Conservation (phyloP, 768 basidiomycete species). For the Suillus occidentalis region DNA sequence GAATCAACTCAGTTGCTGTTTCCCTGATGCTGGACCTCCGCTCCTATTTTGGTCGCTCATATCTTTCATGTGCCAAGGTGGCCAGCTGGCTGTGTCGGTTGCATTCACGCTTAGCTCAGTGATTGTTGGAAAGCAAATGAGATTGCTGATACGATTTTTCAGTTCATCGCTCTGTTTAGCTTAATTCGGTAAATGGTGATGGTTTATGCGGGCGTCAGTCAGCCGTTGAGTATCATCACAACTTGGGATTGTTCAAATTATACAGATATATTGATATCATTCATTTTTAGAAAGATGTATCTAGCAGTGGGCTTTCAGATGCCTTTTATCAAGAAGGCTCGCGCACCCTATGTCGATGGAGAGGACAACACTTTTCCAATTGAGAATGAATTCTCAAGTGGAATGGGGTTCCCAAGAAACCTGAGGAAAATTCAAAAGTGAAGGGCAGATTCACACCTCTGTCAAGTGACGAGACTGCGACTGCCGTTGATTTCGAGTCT, state of each 20-base stretch:
- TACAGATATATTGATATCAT: conserved; percentile 43
- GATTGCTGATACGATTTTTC: background rate
- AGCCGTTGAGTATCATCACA: conserved; percentile 79
- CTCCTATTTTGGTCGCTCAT: conserved; percentile 80
- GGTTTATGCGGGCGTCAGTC: conserved; percentile 31
- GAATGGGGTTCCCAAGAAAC: conserved; percentile 45
- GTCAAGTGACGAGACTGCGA: conserved; percentile 12
- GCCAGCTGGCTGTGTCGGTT: conserved; percentile 71
- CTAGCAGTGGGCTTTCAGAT: conserved; percentile 36
- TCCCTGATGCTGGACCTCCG: conserved; percentile 71
- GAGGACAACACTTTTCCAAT: conserved; percentile 44
- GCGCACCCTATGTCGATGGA: conserved; percentile 19
- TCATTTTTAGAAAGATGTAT: background rate
- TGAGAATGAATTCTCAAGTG: conserved; percentile 51
- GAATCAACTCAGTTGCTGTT: conserved; percentile 70
- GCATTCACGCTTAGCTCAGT: conserved; percentile 73
- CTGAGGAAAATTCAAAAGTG: conserved; percentile 25
- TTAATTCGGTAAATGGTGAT: conserved; percentile 66
- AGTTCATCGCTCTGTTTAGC: conserved; percentile 79
- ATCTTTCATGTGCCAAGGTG: conserved; percentile 78
- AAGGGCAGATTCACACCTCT: conserved; percentile 15
- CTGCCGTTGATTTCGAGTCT: conserved; percentile 14
- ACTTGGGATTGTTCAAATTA: conserved; percentile 72
- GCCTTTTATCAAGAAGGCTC: conserved; percentile 48
- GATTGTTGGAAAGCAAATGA: background rate